These are phyloP conservation scores for Colletotrichum truncatum DNA, from an alignment of 2,329 filamentous ascomycete genomes.

Conservation along the genomic window DNA sequence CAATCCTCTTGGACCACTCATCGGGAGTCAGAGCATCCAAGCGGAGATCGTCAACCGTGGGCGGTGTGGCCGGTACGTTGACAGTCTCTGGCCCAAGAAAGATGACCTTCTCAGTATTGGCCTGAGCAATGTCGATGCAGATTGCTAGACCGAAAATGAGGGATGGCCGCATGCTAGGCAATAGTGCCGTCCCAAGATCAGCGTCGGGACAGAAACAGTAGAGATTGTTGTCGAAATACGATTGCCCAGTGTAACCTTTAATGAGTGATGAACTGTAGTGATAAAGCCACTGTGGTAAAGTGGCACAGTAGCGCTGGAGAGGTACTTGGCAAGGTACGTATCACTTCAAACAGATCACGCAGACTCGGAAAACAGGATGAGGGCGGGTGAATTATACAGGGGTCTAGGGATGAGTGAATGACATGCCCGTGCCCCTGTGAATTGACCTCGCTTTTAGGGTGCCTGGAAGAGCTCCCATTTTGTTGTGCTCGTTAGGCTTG, in stretches of 20 bases:
- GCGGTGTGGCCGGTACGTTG: conserved; percentile 63
- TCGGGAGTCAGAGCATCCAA: conserved; percentile 72
- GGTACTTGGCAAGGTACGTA: background rate
- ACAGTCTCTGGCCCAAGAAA: conserved; percentile 77
- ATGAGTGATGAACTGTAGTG: background rate
- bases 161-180: background rate
- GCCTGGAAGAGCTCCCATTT: background rate
- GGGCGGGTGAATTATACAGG: background rate
- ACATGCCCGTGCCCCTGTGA: too few relatives aligned
- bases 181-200: background rate
- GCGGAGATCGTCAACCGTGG: conserved; percentile 67
- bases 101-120: conserved; percentile 92
- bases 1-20: conserved; percentile 65
- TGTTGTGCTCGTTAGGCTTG: background rate
- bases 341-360: background rate
- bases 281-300: background rate
- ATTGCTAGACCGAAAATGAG: background rate
- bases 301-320: background rate
- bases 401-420: background rate
- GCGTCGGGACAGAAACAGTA: background rate
- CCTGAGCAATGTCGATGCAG: conserved; percentile 40
- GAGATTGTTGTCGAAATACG: background rate
- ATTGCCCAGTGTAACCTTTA: background rate
- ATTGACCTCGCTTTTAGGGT: background rate
- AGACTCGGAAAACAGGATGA: background rate